Conservation (phyloP, 805 yeast genomes). For the Ogataea corticis region DNA sequence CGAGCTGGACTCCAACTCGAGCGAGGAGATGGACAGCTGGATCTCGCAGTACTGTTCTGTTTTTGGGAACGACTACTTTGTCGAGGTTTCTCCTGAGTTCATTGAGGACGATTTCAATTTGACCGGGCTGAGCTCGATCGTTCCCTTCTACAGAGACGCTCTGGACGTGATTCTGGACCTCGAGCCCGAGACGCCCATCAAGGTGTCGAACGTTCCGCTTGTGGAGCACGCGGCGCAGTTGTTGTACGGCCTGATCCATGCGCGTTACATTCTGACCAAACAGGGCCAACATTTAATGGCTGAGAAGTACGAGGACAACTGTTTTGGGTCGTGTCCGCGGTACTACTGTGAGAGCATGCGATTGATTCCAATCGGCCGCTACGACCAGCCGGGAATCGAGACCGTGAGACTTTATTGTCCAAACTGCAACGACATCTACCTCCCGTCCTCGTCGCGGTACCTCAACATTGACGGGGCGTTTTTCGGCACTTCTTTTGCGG, state of each 20-base stretch:
- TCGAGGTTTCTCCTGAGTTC: constrained; percentile 87
- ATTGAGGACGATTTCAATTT: constrained; percentile 96
- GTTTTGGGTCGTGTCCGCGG: constrained; percentile 91
- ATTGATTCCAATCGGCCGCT: constrained; percentile 85
- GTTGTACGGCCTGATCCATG: constrained; percentile 91
- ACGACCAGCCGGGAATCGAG: constrained; percentile 88
- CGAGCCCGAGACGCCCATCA: constrained; percentile 61
- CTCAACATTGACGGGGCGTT: constrained; percentile 93
- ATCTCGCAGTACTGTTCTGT: constrained; percentile 74
- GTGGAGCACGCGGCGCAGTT: constrained; percentile 90
- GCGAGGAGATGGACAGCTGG: constrained; percentile 73
- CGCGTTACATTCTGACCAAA: constrained; percentile 83
- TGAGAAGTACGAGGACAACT: constrained; percentile 85
- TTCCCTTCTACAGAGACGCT: constrained; percentile 90
- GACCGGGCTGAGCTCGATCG: constrained; percentile 82
- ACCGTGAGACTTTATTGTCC: constrained; percentile 94
- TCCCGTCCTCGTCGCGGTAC: constrained; percentile 85
- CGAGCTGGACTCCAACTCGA: constrained; percentile 31
- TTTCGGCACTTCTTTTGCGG: constrained; percentile 95
- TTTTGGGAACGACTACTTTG: constrained; percentile 87
- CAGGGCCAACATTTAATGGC: constrained; percentile 91
- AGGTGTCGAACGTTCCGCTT: constrained; percentile 67
- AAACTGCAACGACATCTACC: constrained; percentile 85
- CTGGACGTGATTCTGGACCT: constrained; percentile 86
- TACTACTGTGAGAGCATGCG: constrained; percentile 88